Percentiles rank a stretch among this genome's conserved stretches.
Conservation (phyloP, 73 alveolate species). For the Paraurostyla sp. region DNA sequence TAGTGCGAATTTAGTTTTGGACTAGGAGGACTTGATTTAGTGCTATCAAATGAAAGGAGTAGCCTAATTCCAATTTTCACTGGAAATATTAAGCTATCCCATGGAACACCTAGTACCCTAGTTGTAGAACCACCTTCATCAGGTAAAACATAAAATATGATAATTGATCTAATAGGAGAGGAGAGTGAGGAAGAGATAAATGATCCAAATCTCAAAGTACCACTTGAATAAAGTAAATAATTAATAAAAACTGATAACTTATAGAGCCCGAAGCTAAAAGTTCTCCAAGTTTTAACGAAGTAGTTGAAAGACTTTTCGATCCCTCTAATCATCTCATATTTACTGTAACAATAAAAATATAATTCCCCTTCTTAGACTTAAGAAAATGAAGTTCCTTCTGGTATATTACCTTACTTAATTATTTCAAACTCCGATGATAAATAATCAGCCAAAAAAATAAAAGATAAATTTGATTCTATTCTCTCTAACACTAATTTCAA, state of each 20-base stretch:
- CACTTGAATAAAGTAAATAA: neutral
- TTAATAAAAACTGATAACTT: neutral
- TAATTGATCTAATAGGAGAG: neutral
- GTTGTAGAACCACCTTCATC: conserved; percentile 44
- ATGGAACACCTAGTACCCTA: conserved; percentile 23
- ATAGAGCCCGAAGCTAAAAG: neutral
- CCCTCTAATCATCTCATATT: neutral
- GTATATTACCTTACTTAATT: neutral
- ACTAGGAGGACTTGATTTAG: neutral
- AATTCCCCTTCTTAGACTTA: neutral
- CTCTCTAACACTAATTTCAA: no score
- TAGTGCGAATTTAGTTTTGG: neutral
- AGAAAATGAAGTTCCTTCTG: neutral
- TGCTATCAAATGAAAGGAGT: neutral
- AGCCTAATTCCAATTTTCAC: neutral
- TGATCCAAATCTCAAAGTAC: neutral
- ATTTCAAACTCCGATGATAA: neutral
- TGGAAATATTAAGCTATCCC: neutral
- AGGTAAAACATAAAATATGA: neutral
- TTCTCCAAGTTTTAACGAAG: neutral
- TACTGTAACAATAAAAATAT: neutral
- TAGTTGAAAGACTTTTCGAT: conserved; percentile 1
- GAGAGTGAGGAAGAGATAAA: conserved; percentile 33
- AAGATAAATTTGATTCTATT: neutral
- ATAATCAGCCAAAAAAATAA: neutral